Evolutionary conservation across 768 basidiomycete species (phyloP), one percentile per base, ranked within the genome.

Genomic region (Collybia nuda): DNA sequence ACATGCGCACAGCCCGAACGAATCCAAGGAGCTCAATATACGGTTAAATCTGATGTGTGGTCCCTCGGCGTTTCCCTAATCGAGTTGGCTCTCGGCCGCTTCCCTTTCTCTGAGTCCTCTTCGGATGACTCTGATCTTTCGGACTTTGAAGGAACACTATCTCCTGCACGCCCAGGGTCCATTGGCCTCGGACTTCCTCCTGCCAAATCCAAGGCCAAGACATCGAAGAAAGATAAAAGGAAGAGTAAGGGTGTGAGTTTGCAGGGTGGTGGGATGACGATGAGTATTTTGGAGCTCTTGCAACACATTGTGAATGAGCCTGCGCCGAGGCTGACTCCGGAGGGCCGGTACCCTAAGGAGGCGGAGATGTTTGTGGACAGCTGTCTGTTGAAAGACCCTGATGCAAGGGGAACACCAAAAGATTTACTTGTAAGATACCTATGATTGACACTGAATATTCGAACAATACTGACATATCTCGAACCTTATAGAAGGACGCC

Each of bases 291-390:
- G 57, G 97, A 99, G 72, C 68, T 99, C 46, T 72, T 99, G 54
- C 97, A 98, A 65, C 93, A 98, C 65, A 98, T 99, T 60, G 97
- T 99, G 46, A 98, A 98, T 63, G 97, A 98, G 71, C 93, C 96
- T 51, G 96, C 97, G 22, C 97, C 97, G 37, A 77, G 82, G 62
- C 68, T 99, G 56, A 86, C 85, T 9, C 82, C 85, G 1, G 85
- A 88, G 51, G 86, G 86, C 29, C 78, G 76, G 38, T 81, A 74
- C 76, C 87, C 90, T 2, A 67, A 68, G 47, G 81, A 86, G 63
- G 88, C 90, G 19, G 90, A 92, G 59, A 75, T 75, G 44, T 98
- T 99, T 56, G 84, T 98, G 40, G 89, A 97, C 64, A 85, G 82
- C 41, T 98, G 94, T 71, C 67, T 98, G 69, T 59, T 86, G 65